These are phyloP conservation scores for Amphicarpaea edgeworthii DNA, from an alignment of 306 rosid genomes.

Conservation along the genomic window DNA sequence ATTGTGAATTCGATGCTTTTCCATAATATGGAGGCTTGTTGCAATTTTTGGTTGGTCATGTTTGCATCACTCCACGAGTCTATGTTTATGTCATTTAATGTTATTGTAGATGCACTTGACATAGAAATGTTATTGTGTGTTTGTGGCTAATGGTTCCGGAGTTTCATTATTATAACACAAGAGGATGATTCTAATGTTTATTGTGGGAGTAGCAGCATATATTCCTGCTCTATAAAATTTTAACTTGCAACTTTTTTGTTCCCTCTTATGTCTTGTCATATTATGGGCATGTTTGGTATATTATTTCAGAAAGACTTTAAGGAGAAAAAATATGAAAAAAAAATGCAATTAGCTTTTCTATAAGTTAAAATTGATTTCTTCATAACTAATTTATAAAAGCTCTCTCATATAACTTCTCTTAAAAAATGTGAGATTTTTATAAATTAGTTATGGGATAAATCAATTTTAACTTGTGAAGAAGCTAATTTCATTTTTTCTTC, in stretches of 20 bases:
- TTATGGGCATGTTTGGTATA: no score
- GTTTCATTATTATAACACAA: constrained; percentile 19
- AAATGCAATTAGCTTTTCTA: no score
- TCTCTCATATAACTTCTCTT: no score
- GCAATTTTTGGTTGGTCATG: neutral
- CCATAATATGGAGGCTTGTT: neutral
- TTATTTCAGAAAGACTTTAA: no score
- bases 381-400: no score
- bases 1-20: no score
- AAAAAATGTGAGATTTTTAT: no score
- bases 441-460: no score
- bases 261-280: neutral
- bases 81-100: neutral
- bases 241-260: neutral
- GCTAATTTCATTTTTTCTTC: no score
- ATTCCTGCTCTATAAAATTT: constrained; percentile 1
- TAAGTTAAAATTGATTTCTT: no score
- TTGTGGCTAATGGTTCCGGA: constrained; percentile 34
- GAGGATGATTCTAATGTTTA: constrained; percentile 4
- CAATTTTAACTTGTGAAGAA: no score
- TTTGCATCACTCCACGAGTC: neutral
- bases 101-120: constrained; percentile 1
- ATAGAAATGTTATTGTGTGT: constrained; percentile 11
- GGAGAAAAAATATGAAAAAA: no score
- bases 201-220: neutral